A percentile compares a stretch with the other conserved stretches of the same genome.
phyloP scores from a whole-genome alignment of 345 rosid genomes.

The Aquilaria sinensis region DNA sequence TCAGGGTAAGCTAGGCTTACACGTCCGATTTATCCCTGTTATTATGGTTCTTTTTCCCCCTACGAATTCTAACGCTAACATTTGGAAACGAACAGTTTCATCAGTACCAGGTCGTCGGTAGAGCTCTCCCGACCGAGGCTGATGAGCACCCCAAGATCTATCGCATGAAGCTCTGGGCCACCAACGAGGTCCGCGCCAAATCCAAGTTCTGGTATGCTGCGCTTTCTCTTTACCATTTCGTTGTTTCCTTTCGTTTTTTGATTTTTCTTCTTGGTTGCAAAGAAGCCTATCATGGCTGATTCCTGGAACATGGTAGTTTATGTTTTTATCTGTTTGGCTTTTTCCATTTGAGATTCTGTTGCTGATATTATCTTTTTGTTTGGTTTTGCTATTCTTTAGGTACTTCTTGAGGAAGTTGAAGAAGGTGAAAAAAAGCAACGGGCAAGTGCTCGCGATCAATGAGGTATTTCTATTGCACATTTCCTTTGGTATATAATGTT shows the following conservation, averaged over 20 bases:
- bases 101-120: slow-evolving; percentile 64
- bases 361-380: neutral
- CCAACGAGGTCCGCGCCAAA: slow-evolving; percentile 55
- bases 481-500: neutral
- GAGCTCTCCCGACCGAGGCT: slow-evolving; percentile 53
- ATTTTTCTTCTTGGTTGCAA: neutral
- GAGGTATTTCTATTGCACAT: slow-evolving; percentile 22
- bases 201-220: slow-evolving; percentile 54
- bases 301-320: too few relatives aligned
- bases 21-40: neutral
- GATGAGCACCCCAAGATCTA: slow-evolving; percentile 55
- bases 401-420: slow-evolving; percentile 34
- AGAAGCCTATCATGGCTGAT: too few relatives aligned
- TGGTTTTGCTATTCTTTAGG: slow-evolving; percentile 17
- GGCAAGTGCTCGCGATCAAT: slow-evolving; percentile 42
- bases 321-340: too few relatives aligned
- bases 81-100: slow-evolving; percentile 28
- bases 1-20: slow-evolving; percentile 23
- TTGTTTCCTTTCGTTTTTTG: neutral
- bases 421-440: slow-evolving; percentile 50
- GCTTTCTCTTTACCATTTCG: neutral
- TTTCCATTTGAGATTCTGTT: too few relatives aligned
- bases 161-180: slow-evolving; percentile 60
- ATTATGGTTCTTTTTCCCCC: neutral
- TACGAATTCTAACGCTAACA: neutral